Conservation (phyloP, 1,284 basidiomycete genomes). For the Apiotrichum gamsii region DNA sequence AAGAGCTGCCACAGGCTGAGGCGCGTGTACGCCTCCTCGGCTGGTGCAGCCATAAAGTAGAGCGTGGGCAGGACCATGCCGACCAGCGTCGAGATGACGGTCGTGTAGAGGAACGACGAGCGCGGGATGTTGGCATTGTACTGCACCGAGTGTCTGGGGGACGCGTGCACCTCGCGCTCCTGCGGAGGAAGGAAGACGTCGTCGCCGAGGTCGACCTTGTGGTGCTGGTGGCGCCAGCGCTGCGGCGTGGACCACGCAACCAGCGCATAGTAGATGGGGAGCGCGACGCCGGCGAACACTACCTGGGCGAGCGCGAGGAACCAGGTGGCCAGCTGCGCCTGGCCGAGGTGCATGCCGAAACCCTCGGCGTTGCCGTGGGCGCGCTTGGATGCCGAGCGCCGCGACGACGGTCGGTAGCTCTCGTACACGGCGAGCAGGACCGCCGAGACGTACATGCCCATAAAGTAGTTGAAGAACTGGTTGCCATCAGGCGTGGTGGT, state of each 20-base stretch:
- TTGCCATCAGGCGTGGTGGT: neutral
- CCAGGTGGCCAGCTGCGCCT: conserved; percentile 9
- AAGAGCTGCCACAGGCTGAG: conserved; percentile 10
- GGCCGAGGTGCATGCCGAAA: conserved; percentile 13
- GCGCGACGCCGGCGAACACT: conserved; percentile 7
- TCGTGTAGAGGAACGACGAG: conserved; percentile 10
- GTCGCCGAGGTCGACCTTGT: conserved; percentile 11
- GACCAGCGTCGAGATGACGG: conserved; percentile 6
- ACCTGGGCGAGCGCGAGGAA: conserved; percentile 7
- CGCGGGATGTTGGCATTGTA: conserved; percentile 13
- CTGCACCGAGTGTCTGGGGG: conserved; percentile 10
- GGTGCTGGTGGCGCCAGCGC: conserved; percentile 7
- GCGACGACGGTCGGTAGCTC: conserved; percentile 11
- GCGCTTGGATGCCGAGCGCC: conserved; percentile 3
- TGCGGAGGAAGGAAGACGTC: conserved; percentile 5
- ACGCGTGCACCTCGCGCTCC: conserved; percentile 2
- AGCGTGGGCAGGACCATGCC: conserved; percentile 6
- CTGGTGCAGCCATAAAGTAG: neutral
- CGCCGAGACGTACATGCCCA: conserved; percentile 2
- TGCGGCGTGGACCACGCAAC: conserved; percentile 7
- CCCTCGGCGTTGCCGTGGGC: conserved; percentile 6
- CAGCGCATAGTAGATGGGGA: conserved; percentile 10
- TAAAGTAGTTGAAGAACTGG: conserved; percentile 3
- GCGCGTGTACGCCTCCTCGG: conserved; percentile 2
- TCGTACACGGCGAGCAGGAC: conserved; percentile 12